Evolutionary conservation across 306 rosid genomes (phyloP), one percentile per base, ranked within the genome.

Genomic region (Coriaria nepalensis): DNA sequence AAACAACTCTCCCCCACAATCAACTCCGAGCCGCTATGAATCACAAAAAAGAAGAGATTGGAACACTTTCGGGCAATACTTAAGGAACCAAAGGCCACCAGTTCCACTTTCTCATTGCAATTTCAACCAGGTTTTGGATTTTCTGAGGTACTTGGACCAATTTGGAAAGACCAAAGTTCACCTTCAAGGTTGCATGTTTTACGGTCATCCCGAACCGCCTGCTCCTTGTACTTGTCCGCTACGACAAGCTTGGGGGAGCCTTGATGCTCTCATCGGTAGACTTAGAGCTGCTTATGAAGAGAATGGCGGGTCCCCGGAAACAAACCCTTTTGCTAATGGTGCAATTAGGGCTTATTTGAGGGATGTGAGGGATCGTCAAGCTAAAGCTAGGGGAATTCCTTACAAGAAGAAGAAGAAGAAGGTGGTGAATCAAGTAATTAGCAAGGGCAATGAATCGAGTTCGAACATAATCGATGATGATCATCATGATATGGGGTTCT

Each of bases 121-220:
- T 49, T 63, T 55, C 71, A 81, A 74, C 75, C 82, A 81, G 53
- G 92, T 81, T 0, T 50, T 81, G 36, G 92, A 81, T 33, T 77
- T 81, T 51, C 75, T 81, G 15, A 72, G 73, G 2, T 81, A 81
- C 14, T 47, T 81, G 0, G 92, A 81, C 53, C 92, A 81, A 66
- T 81, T 81, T 32, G 92, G 92, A 2, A 81, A 81, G 66, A 81
- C 92, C 13, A 81, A 81, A 50, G 92, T 81, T 61, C 92, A 81
- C 61, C 37, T 74, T 2, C 77, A 68, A 60, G 81, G 82, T 4
- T 81, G 92, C 49, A 64, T 77, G 79, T 81, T 81, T 35, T 81
- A 57, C 40, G 92, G 92, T 4, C 81, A 81, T 37, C 81, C 85
- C 0, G 92, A 81, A 49, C 92, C 92, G 1, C 85, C 92, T 0